Percentiles rank a stretch among this genome's conserved stretches.
phyloP scores from a whole-genome alignment of 164 flowering plant species.

The Euptelea pleiosperma region DNA sequence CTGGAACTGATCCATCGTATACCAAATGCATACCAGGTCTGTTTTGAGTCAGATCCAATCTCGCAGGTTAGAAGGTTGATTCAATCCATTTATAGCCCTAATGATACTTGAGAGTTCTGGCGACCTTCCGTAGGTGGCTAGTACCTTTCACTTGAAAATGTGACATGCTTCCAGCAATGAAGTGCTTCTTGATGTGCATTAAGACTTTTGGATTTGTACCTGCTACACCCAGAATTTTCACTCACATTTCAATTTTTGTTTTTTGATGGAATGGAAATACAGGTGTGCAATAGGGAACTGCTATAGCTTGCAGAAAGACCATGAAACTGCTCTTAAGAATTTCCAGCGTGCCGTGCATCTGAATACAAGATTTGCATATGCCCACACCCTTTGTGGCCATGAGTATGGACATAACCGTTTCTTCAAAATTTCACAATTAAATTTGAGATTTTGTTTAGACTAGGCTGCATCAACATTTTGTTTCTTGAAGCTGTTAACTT shows the following conservation, averaged over 20 bases:
- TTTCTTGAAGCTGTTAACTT: slow-evolving; percentile 7
- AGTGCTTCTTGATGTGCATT: background rate
- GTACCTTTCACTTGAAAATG: background rate
- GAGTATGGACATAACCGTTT: slow-evolving; percentile 48
- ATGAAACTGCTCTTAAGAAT: slow-evolving; percentile 91
- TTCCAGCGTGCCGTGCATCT: slow-evolving; percentile 91
- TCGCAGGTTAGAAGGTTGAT: too few relatives aligned
- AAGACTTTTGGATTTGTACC: too few relatives aligned
- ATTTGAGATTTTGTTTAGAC: background rate
- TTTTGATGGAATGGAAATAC: slow-evolving; percentile 24
- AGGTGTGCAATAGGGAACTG: slow-evolving; percentile 99
- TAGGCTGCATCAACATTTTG: background rate
- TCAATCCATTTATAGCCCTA: too few relatives aligned
- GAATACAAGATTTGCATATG: slow-evolving; percentile 85
- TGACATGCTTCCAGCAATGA: background rate
- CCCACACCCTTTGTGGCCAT: slow-evolving; percentile 96
- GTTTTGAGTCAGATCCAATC: too few relatives aligned
- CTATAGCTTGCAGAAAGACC: slow-evolving; percentile 97
- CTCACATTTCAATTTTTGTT: background rate
- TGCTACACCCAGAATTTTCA: background rate
- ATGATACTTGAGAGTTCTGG: too few relatives aligned
- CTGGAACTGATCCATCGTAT: too few relatives aligned
- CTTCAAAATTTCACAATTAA: background rate
- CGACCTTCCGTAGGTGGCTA: too few relatives aligned
- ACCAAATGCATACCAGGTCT: too few relatives aligned